Base-by-base conservation (phyloP, 2,329 filamentous ascomycete genomes). In the Blastomyces gilchristii region DNA sequence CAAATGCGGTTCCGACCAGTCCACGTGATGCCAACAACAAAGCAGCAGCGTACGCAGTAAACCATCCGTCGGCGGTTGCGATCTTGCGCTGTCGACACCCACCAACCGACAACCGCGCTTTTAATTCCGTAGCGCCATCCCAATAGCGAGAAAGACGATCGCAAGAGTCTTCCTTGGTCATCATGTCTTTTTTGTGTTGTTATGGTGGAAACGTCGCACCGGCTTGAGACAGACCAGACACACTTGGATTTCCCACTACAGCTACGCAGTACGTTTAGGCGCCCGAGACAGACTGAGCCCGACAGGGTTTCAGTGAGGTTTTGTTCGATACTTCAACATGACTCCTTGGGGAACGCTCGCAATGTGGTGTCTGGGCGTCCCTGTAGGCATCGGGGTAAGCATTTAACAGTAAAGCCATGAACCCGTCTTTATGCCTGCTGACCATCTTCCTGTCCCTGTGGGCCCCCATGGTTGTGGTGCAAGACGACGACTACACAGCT, bases 211-310 rank as follows among this genome's bases (percentile, higher is more conserved):
- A 59, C 41, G 28, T 49, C n/a, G 39, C 16, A 28, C 41, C 58
- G 25, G 16, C n/a, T 49, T 3, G 31, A 59, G 57, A 59, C 39
- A 45, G 14, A 59, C 18, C 25, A 50, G 43, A 34, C 39, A 60
- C 43, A 60, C 43, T 18, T 50, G 22, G 43, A 60, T 60, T 22
- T 47, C 25, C 58, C 25, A 45, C 37, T 31, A 34, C 18, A 61
- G 62, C n/a, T 22, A 22, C n/a, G n/a, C n/a, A 22, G 28, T 18
- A 65, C 64, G 64, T 58, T 69, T 63, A 65, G 68, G 54, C 64
- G 65, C 65, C 52, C 62, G 60, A 68, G 68, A 67, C 58, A 67
- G 63, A 69, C 66, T 60, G 59, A 68, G 64, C 66, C 69, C n/a
- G 68, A 71, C 49, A 58, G 59, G 57, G 11, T 68, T 50, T 65